Evolutionary conservation across 805 yeast species (phyloP).

Genomic region (Tetrapisispora nanseiensis): DNA sequence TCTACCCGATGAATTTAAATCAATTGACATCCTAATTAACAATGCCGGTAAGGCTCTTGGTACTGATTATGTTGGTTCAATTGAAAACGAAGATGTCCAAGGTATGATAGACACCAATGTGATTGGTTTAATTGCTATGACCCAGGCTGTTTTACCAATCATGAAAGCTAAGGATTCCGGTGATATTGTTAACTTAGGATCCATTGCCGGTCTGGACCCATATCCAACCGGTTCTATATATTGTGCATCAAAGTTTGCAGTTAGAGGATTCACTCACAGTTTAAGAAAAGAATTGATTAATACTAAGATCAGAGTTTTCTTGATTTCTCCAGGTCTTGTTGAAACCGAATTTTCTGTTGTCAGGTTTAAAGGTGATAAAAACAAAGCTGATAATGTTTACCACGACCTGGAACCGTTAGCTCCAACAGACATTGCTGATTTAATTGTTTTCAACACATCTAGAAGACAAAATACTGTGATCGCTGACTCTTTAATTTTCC

Average conservation of each 20-base stretch:
- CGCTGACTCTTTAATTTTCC: conserved; percentile 73
- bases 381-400: conserved; percentile 46
- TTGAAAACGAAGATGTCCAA: conserved; percentile 52
- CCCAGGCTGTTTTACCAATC: conserved; percentile 67
- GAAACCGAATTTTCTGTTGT: conserved; percentile 57
- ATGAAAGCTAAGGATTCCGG: conserved; percentile 63
- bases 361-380: conserved; percentile 48
- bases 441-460: conserved; percentile 47
- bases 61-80: conserved; percentile 61
- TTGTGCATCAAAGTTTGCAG: conserved; percentile 67
- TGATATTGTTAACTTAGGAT: conserved; percentile 66
- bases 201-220: conserved; percentile 71
- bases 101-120: conserved; percentile 84
- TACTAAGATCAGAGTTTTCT: conserved; percentile 58
- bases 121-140: conserved; percentile 69
- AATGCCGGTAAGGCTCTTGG: conserved; percentile 82
- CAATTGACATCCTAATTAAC: conserved; percentile 58
- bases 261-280: conserved; percentile 60
- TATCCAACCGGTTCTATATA: conserved; percentile 73
- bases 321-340: conserved; percentile 61
- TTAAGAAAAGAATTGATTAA: conserved; percentile 65
- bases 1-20: conserved; percentile 51
- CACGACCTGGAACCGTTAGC: conserved; percentile 45
- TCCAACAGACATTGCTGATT: conserved; percentile 53
- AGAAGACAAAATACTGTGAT: conserved; percentile 50